A percentile compares a stretch with the other conserved stretches of the same genome.
phyloP scores from a whole-genome alignment of 306 rosid species.

The Cicer judaicum region DNA sequence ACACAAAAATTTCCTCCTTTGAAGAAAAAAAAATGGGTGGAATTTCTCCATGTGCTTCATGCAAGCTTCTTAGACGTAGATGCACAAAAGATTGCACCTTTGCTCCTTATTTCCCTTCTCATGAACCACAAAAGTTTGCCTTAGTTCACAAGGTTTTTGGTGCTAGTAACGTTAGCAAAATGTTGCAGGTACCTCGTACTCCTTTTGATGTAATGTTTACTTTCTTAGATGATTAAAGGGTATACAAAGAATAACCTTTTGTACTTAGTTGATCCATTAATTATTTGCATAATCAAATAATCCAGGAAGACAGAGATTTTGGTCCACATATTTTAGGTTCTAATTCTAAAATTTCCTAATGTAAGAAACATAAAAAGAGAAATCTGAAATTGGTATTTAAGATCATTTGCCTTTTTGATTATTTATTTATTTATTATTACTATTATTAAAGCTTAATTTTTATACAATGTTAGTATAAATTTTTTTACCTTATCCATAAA shows the following conservation, averaged over 20 bases:
- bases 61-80: constrained; percentile 87
- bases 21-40: constrained; percentile 57
- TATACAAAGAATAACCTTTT: background rate
- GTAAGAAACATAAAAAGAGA: background rate
- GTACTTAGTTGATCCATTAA: background rate
- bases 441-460: background rate
- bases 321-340: background rate
- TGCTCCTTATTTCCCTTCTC: constrained; percentile 87
- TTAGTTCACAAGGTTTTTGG: constrained; percentile 96
- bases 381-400: background rate
- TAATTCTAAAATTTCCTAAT: background rate
- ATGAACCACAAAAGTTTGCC: constrained; percentile 88
- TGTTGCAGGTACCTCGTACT: constrained; percentile 73
- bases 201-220: background rate
- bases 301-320: background rate
- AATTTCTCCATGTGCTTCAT: constrained; percentile 90
- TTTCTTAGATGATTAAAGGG: background rate
- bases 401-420: background rate
- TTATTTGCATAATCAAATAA: constrained; percentile 12
- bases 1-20: no score
- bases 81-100: constrained; percentile 85
- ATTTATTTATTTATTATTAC: background rate
- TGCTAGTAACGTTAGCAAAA: constrained; percentile 95
- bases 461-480: no score
- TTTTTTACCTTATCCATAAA: no score